Evolutionary conservation across 148 eudicot species (phyloP).

Genomic region (Polygonum maritimum): DNA sequence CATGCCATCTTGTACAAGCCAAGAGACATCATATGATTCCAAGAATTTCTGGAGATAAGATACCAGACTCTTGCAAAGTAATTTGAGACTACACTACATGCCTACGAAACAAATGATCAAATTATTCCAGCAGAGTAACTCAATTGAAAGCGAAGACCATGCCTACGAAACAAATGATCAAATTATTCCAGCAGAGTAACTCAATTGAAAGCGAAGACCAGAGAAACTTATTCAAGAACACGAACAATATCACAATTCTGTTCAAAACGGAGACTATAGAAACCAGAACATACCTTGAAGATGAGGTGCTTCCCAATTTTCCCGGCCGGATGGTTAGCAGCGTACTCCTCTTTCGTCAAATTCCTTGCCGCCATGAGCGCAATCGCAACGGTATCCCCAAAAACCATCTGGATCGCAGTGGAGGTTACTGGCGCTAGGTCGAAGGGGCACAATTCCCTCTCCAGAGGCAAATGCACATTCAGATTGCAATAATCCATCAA

Average conservation of each 20-base stretch:
- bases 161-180: too few species aligned
- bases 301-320: conserved; percentile 88
- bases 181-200: background rate
- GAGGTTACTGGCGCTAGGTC: conserved; percentile 92
- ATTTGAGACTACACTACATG: background rate
- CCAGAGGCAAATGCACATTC: conserved; percentile 77
- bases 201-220: background rate
- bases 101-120: background rate
- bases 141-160: background rate
- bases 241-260: background rate
- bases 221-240: background rate
- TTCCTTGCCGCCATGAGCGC: conserved; percentile 82
- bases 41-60: background rate
- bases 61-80: background rate
- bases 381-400: conserved; percentile 90
- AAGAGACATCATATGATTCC: background rate
- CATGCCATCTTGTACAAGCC: background rate
- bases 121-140: background rate
- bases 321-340: conserved; percentile 92
- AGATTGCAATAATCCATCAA: conserved; percentile 60
- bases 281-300: conserved; percentile 48
- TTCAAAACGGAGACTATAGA: background rate
- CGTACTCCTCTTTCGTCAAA: conserved; percentile 73
- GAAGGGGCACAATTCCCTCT: conserved; percentile 92
- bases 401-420: conserved; percentile 98